Evolutionary conservation across 371 early-diverging fungal genomes (phyloP).

Genomic region (Lichtheimia hyalospora): DNA sequence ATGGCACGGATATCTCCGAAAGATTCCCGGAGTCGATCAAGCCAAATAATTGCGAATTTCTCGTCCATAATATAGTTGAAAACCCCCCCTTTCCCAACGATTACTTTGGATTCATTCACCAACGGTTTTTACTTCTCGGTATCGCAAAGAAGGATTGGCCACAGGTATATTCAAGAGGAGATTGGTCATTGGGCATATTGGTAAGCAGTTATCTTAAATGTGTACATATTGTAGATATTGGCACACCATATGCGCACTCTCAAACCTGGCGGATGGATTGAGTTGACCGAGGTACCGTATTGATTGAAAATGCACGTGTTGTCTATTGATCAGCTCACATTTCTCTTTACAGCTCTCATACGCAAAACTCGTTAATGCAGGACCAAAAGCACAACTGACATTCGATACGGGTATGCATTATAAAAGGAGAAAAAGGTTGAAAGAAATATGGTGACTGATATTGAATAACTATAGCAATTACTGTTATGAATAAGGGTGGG

Average conservation of each 20-base stretch:
- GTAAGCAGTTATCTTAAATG: background rate
- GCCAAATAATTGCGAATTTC: constrained; percentile 38
- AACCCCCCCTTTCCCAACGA: constrained; percentile 51
- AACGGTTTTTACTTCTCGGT: constrained; percentile 39
- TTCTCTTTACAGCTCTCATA: too few relatives aligned
- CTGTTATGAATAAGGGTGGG: too few relatives aligned
- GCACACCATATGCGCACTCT: constrained; percentile 7
- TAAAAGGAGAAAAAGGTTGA: too few relatives aligned
- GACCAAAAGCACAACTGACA: too few relatives aligned
- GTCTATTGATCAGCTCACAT: too few relatives aligned
- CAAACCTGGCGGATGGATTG: constrained; percentile 26
- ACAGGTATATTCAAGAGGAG: constrained; percentile 14
- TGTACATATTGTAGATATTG: constrained; percentile 2
- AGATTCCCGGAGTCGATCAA: constrained; percentile 17
- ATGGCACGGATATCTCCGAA: constrained; percentile 16
- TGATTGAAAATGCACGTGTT: too few relatives aligned
- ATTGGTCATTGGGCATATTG: background rate
- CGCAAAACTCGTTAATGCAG: too few relatives aligned
- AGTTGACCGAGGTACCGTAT: constrained; percentile 15
- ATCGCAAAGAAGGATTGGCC: constrained; percentile 29
- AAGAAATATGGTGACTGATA: too few relatives aligned
- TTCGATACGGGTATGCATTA: too few relatives aligned
- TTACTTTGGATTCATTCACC: constrained; percentile 56
- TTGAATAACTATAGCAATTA: too few relatives aligned
- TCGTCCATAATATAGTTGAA: constrained; percentile 55